phyloP scores from a whole-genome alignment of 306 rosid genomes.

The Medicago arabica region DNA sequence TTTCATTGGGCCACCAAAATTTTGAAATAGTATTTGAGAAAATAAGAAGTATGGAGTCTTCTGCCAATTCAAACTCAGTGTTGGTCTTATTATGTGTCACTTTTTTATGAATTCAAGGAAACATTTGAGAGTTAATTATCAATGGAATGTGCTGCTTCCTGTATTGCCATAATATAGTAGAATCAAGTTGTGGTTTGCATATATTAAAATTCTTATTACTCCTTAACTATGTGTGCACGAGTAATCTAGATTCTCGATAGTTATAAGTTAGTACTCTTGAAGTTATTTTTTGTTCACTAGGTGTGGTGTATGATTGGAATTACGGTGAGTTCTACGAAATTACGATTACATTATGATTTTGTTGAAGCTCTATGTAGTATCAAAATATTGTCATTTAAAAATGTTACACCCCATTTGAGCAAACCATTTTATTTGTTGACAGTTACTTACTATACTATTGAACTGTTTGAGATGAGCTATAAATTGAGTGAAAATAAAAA shows the following conservation, averaged over 20 bases:
- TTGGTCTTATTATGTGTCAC: constrained; percentile 8
- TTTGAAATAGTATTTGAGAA: neutral
- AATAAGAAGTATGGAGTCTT: constrained; percentile 10
- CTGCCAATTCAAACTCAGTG: neutral
- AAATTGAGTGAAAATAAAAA: neutral
- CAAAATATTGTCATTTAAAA: constrained; percentile 36
- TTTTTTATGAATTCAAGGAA: constrained; percentile 20
- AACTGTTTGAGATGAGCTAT: neutral
- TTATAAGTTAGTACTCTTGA: neutral
- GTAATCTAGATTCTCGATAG: constrained; percentile 6
- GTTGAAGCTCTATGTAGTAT: too few species aligned
- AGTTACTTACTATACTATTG: neutral
- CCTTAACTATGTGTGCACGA: constrained; percentile 13
- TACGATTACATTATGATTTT: too few species aligned
- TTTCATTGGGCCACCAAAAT: constrained; percentile 21
- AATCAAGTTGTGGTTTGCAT: constrained; percentile 1
- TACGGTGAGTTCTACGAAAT: too few species aligned
- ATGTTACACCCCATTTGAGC: constrained; percentile 36
- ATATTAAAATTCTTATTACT: neutral
- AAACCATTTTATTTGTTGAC: neutral
- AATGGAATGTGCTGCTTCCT: constrained; percentile 12
- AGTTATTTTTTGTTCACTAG: neutral
- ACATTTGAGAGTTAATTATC: neutral
- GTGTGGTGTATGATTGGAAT: neutral
- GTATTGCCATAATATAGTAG: constrained; percentile 1